Percentiles rank a stretch among this genome's conserved stretches.
Evolutionary conservation across 1,284 basidiomycete species (phyloP).

Genomic region (Pseudozyma sp.): DNA sequence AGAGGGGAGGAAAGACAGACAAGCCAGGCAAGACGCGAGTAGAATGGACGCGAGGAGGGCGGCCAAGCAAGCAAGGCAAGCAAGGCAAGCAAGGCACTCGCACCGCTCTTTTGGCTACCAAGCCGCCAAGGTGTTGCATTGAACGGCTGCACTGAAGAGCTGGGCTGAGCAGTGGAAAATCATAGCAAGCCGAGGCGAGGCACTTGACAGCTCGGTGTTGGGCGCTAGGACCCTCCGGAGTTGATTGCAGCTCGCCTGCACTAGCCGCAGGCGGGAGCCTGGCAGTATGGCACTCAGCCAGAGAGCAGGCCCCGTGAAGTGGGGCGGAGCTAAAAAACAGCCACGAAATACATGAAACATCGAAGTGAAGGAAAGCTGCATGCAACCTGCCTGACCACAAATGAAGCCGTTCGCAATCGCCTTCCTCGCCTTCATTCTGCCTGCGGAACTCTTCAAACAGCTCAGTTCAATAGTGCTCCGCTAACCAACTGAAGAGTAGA

Average conservation of each 20-base stretch:
- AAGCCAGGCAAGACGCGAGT: slow-evolving; percentile 1
- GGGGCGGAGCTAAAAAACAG: slow-evolving; percentile 1
- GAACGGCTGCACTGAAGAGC: no score
- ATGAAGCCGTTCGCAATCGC: no score
- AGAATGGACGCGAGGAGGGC: background rate
- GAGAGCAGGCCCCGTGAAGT: background rate
- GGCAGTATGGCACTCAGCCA: slow-evolving; percentile 4
- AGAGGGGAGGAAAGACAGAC: slow-evolving; percentile 1
- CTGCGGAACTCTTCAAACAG: no score
- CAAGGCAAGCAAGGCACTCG: background rate
- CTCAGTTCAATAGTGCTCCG: no score
- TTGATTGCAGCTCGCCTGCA: slow-evolving; percentile 32
- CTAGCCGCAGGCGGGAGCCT: slow-evolving; percentile 19
- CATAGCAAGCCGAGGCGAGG: no score
- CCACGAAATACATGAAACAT: background rate
- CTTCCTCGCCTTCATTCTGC: no score
- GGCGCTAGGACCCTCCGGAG: slow-evolving; percentile 16
- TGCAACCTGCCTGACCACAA: no score
- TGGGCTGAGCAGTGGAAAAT: no score
- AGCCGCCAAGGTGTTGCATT: no score
- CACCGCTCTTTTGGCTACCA: no score
- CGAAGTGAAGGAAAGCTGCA: background rate
- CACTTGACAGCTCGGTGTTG: background rate
- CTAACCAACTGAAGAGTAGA: no score
- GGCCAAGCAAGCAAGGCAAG: background rate